Conservation (phyloP, 495 filamentous ascomycete genomes). For the Recurvomyces mirabilis region DNA sequence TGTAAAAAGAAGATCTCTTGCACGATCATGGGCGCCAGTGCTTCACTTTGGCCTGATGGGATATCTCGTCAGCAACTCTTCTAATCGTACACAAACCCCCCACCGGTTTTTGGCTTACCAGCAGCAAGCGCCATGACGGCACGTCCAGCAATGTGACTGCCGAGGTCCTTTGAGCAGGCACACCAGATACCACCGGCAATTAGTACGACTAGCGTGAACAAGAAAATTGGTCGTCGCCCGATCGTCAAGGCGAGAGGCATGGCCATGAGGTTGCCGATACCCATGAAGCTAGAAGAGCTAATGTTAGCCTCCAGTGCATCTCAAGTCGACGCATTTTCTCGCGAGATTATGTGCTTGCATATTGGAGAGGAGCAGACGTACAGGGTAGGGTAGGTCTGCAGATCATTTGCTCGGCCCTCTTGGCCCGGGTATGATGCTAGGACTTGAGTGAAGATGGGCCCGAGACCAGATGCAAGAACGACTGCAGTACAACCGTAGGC, state of each 20-base stretch:
- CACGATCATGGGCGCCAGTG: constrained; percentile 6
- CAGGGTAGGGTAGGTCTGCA: no score
- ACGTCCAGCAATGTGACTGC: constrained; percentile 3
- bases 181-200: constrained; percentile 2
- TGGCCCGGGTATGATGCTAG: constrained; percentile 1
- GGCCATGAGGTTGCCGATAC: constrained; percentile 5
- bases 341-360: no score
- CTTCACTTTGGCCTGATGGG: constrained; percentile 6
- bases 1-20: constrained; percentile 4
- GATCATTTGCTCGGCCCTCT: neutral
- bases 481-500: constrained; percentile 5
- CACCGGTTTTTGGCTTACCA: no score
- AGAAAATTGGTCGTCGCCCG: constrained; percentile 1
- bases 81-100: no score
- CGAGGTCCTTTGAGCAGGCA: neutral
- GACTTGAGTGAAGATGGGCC: constrained; percentile 1
- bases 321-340: no score
- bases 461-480: constrained; percentile 2
- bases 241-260: constrained; percentile 2
- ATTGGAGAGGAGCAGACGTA: no score
- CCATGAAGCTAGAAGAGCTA: constrained; percentile 2
- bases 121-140: constrained; percentile 1
- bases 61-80: no score
- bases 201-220: neutral
- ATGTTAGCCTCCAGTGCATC: no score